A percentile compares a stretch with the other conserved stretches of the same genome.
Evolutionary conservation across 2,329 filamentous ascomycete genomes (phyloP).

Genomic region (Bipolaris gigantea): DNA sequence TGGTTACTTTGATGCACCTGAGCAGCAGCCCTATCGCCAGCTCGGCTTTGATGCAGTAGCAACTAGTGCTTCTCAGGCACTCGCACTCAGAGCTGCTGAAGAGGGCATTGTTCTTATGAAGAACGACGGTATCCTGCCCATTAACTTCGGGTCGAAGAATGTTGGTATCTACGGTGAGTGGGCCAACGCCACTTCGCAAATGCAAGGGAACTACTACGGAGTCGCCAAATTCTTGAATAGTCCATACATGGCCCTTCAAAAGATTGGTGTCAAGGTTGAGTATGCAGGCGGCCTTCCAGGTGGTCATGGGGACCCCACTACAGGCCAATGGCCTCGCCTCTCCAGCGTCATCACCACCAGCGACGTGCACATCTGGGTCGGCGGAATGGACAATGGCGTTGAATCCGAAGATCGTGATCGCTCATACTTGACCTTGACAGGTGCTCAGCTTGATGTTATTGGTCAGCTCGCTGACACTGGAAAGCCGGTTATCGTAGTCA

Average conservation of each 20-base stretch:
- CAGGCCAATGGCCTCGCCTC: constrained; percentile 24
- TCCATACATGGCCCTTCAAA: constrained; percentile 56
- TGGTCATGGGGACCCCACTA: constrained; percentile 35
- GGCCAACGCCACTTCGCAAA: constrained; percentile 56
- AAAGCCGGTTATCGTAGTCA: constrained; percentile 58
- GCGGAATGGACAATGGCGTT: constrained; percentile 58
- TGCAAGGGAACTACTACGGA: constrained; percentile 64
- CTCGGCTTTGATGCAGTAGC: constrained; percentile 49
- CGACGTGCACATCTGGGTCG: constrained; percentile 60
- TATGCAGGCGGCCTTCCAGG: constrained; percentile 30
- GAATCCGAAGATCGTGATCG: constrained; percentile 60
- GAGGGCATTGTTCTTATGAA: constrained; percentile 57
- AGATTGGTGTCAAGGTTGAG: constrained; percentile 46
- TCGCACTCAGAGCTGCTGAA: constrained; percentile 58
- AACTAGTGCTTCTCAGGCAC: constrained; percentile 55
- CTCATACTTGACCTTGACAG: constrained; percentile 56
- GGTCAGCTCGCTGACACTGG: constrained; percentile 49
- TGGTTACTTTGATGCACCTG: constrained; percentile 50
- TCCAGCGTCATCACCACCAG: constrained; percentile 31
- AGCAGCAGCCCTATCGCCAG: constrained; percentile 29
- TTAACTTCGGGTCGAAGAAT: constrained; percentile 45
- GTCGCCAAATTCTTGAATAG: constrained; percentile 58
- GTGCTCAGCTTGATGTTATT: constrained; percentile 57
- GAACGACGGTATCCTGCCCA: constrained; percentile 54
- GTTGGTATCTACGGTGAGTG: constrained; percentile 63